A percentile compares a stretch with the other conserved stretches of the same genome.
These are phyloP conservation scores for Alternaria conjuncta DNA, from an alignment of 2,329 filamentous ascomycete species.

Conservation along the genomic window DNA sequence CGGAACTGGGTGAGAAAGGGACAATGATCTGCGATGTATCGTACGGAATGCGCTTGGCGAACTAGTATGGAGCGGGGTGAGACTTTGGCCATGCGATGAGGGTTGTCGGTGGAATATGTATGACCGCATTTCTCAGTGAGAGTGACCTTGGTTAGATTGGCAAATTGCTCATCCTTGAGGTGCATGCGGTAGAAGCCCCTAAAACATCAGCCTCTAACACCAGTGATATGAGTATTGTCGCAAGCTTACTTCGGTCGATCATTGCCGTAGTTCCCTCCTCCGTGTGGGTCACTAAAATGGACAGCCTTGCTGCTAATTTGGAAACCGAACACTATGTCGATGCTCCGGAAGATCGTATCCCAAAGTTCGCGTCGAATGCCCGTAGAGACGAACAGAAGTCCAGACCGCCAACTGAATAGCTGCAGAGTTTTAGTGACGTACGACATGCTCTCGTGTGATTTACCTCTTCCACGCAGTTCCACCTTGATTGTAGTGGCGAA, in stretches of 20 bases:
- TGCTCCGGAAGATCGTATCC: background rate
- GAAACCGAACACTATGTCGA: background rate
- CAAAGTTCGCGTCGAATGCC: background rate
- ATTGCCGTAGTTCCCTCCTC: background rate
- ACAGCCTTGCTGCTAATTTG: background rate
- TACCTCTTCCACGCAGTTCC: too few relatives aligned
- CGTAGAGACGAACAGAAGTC: background rate
- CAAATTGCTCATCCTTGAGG: background rate
- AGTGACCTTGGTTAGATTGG: too few relatives aligned
- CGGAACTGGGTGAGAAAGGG: rapidly evolving
- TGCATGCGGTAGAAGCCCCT: background rate
- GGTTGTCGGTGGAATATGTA: too few relatives aligned
- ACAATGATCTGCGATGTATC: too few relatives aligned
- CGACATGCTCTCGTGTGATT: too few relatives aligned
- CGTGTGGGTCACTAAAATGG: background rate
- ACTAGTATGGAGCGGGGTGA: too few relatives aligned
- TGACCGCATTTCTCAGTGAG: too few relatives aligned
- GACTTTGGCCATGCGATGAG: too few relatives aligned
- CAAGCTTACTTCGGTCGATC: background rate
- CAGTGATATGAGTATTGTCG: too few relatives aligned
- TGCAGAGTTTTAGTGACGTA: background rate
- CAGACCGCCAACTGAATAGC: too few relatives aligned
- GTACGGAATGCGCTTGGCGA: too few relatives aligned
- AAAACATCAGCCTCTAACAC: too few relatives aligned
- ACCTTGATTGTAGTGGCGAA: background rate